Base-by-base conservation (phyloP, 2,329 filamentous ascomycete species). In the Apiospora hydei region DNA sequence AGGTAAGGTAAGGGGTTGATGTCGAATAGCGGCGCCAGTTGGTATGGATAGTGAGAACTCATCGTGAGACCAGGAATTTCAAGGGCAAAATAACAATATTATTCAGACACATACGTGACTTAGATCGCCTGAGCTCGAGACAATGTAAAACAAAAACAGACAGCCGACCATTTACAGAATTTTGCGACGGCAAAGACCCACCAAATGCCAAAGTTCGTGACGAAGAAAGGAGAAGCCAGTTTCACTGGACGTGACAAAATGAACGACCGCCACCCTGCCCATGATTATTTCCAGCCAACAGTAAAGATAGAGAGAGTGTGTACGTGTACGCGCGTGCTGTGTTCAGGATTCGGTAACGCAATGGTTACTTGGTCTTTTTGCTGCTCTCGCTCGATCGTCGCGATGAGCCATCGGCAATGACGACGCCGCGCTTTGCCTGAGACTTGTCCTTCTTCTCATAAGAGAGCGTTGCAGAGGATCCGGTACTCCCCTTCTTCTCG, bases 401-500 rank as follows among this genome's bases (percentile, higher is more conserved):
- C 8, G 30, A 64, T 18, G 70, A 71, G 57, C 72, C 72, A 69
- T 73, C 70, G 34, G 72, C 72, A 34, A 73, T 71, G n/a, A 73
- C 66, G 38, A 73, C 67, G 24, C 68, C 72, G 21, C 53, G 67
- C 21, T 71, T 73, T n/a, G 24, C 18, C 43, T 38, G 53, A 16
- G 72, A 24, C 43, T 71, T 71, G 24, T 71, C 69, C 67, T 30
- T 78, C 76, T 49, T 69, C 70, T 30, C 43, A 1, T 34, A 41
- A 3, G 74, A 73, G 38, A 57, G 68, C 18, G 73, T 38, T 3
- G 46, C 34, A 66, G 75, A 76, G 21, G 34, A 26, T 44, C 30
- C 34, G 21, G 21, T 13, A 14, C 43, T 41, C 7, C 43, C 64
- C 38, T 26, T 78, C 76, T 49, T 69, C 71, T 30, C 43, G 3